These are phyloP conservation scores for Fusarium bactridioides DNA, from an alignment of 2,329 filamentous ascomycete genomes.

Conservation along the genomic window DNA sequence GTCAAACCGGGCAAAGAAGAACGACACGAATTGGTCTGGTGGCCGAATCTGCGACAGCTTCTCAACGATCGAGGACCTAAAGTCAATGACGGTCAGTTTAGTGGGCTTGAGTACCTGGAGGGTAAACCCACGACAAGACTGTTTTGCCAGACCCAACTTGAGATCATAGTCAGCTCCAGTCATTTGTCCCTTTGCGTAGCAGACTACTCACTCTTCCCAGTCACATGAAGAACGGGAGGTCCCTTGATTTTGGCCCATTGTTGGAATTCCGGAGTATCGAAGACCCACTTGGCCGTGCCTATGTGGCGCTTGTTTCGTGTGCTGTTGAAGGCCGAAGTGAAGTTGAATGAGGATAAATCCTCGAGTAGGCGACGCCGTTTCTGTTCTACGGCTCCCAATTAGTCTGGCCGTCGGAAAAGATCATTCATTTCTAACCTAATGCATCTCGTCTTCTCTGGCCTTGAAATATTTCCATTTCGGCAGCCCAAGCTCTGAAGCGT, in stretches of 20 bases:
- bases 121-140: not conserved
- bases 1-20: not conserved
- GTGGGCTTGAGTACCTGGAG: too few species aligned
- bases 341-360: constrained; percentile 3
- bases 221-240: constrained; percentile 1
- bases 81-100: fast-evolving
- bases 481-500: not conserved
- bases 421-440: not conserved
- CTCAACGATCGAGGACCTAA: not conserved
- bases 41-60: not conserved
- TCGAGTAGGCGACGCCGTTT: not conserved
- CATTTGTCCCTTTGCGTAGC: fast-evolving
- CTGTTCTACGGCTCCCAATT: not conserved
- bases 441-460: not conserved
- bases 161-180: fast-evolving
- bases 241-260: not conserved
- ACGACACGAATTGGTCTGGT: not conserved
- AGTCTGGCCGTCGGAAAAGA: fast-evolving
- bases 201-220: constrained; percentile 13
- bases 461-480: not conserved
- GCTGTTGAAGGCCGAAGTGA: not conserved
- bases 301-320: constrained; percentile 17
- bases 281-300: constrained; percentile 14
- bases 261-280: not conserved
- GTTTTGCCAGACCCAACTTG: constrained; percentile 32